Evolutionary conservation across 176 grass and related monocot genomes (phyloP).

Genomic region (Triticum dicoccoides): DNA sequence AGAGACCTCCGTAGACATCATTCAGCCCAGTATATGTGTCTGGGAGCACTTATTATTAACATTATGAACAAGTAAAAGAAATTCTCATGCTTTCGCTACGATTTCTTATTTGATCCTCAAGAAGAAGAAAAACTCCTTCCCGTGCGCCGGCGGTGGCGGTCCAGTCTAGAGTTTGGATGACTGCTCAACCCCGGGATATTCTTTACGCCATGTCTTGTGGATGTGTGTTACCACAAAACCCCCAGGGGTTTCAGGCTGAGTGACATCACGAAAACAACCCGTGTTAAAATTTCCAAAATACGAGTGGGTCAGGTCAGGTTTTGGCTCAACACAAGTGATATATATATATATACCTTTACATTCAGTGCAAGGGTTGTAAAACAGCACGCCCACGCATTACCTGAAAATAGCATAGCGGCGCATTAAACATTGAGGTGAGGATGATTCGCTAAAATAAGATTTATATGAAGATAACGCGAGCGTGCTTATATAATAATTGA

Average conservation of each 20-base stretch:
- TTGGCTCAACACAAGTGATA: not conserved
- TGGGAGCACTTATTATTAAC: constrained; percentile 6
- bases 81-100: not conserved
- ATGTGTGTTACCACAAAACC: constrained; percentile 54
- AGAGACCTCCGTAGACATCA: too few relatives aligned
- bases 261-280: constrained; percentile 21
- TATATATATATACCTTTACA: constrained; percentile 54
- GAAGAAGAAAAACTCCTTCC: not conserved
- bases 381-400: constrained; percentile 44
- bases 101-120: constrained; percentile 1
- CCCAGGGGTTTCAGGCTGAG: constrained; percentile 49
- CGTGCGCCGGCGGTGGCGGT: not conserved
- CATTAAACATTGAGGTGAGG: not conserved
- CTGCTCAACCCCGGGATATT: constrained; percentile 35
- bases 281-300: not conserved
- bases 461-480: not conserved
- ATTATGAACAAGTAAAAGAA: constrained; percentile 4
- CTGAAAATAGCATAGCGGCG: constrained; percentile 32
- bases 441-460: not conserved
- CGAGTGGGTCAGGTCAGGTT: not conserved
- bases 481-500: not conserved
- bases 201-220: constrained; percentile 83
- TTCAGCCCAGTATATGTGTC: not conserved
- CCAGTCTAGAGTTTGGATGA: constrained; percentile 33
- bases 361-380: constrained; percentile 56